Conservation (phyloP, 2,329 filamentous ascomycete species). For the Colletotrichum kahawae region DNA sequence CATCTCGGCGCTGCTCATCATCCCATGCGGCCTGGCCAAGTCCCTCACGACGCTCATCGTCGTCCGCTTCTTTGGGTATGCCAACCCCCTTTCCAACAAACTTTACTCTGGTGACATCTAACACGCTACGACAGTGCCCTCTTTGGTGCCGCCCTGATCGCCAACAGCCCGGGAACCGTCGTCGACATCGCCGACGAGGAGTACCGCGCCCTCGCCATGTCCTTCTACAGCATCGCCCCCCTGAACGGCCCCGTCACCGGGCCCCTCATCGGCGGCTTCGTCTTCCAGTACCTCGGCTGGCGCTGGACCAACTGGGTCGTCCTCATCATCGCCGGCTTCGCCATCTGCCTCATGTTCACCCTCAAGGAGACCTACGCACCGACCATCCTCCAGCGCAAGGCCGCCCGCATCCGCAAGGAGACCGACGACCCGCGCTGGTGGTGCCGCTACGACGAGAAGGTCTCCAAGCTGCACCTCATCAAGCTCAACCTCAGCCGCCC, state of each 20-base stretch:
- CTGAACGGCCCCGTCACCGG: conserved; percentile 71
- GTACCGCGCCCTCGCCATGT: conserved; percentile 81
- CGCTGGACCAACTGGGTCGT: conserved; percentile 86
- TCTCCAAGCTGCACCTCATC: conserved; percentile 68
- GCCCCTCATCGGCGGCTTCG: conserved; percentile 81
- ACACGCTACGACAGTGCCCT: conserved; percentile 36
- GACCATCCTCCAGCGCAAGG: conserved; percentile 70
- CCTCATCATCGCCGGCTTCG: conserved; percentile 71
- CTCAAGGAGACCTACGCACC: conserved; percentile 81
- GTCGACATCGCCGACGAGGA: conserved; percentile 84
- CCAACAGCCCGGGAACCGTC: conserved; percentile 82
- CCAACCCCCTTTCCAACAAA: conserved; percentile 23
- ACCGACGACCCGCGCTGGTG: conserved; percentile 76
- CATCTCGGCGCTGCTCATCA: conserved; percentile 70
- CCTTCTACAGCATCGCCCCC: conserved; percentile 82
- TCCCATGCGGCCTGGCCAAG: conserved; percentile 74
- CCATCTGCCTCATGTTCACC: conserved; percentile 61
- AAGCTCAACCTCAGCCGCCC: conserved; percentile 80
- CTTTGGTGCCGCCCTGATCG: conserved; percentile 80
- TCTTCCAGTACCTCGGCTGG: conserved; percentile 81
- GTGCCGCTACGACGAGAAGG: conserved; percentile 78
- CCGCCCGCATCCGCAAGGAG: conserved; percentile 67
- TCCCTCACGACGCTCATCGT: conserved; percentile 73
- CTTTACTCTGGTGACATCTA: fast-evolving
- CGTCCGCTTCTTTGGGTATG: conserved; percentile 73